Evolutionary conservation across 2,329 filamentous ascomycete species (phyloP).

Genomic region (Tolypocladium tundrense): DNA sequence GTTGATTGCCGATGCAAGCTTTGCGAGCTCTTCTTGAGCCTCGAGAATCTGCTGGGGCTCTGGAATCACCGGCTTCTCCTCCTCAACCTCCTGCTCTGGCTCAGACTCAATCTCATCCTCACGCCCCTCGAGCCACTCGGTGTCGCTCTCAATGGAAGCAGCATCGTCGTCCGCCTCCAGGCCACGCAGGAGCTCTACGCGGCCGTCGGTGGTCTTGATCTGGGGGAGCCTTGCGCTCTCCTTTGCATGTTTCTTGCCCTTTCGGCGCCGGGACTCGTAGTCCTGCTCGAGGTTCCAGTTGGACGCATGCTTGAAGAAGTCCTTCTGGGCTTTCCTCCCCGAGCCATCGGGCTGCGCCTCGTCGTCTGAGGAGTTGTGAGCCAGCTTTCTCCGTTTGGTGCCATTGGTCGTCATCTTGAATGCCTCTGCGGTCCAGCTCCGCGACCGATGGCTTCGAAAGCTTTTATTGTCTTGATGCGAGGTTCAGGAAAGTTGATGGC

Average conservation of each 20-base stretch:
- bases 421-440: background rate
- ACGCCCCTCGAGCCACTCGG: conserved; percentile 53
- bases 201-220: conserved; percentile 75
- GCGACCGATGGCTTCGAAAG: background rate
- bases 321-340: conserved; percentile 39
- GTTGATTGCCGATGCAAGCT: conserved; percentile 69
- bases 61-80: conserved; percentile 54
- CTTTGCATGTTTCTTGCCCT: conserved; percentile 62
- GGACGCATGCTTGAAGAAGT: conserved; percentile 64
- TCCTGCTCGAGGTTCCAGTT: conserved; percentile 88
- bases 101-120: conserved; percentile 42
- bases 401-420: conserved; percentile 36
- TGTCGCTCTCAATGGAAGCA: conserved; percentile 47
- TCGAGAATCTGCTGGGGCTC: conserved; percentile 70
- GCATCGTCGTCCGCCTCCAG: conserved; percentile 50
- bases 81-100: conserved; percentile 35
- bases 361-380: conserved; percentile 38
- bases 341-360: conserved; percentile 23
- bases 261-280: conserved; percentile 73
- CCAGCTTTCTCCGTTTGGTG: conserved; percentile 48
- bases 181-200: conserved; percentile 49
- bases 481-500: conserved; percentile 3
- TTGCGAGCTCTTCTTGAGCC: conserved; percentile 87
- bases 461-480: background rate
- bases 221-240: conserved; percentile 64